Base-by-base conservation (phyloP, 345 rosid species). In the Eucalyptus curtisii region DNA sequence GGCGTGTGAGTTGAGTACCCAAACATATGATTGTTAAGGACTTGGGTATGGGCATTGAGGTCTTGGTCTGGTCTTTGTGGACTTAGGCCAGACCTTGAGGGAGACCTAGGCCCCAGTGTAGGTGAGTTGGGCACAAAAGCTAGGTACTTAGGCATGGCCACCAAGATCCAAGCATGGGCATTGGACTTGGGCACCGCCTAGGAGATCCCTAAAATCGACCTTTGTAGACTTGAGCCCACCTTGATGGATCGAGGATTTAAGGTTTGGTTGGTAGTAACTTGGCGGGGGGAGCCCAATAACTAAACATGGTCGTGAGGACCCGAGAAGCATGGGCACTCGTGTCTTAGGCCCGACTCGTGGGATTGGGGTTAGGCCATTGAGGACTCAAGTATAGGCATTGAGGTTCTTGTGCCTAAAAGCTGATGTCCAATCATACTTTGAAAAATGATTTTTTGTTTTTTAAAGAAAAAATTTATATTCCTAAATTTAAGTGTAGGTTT, bases 31-130 rank as follows among this genome's bases (percentile, higher is more conserved):
- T 7, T 27, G 1, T n/a, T 14, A 27, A 57, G 13, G 64, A 57
- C 16, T 27, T 1, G 1, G 0, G 33, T 31, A 27, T 59, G 68
- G 33, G 2, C 16, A 27, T 27, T 12, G 2, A 27, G 68, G 68
- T 59, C 68, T 27, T 13, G 33, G 68, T 59, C 1, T 30, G 2
- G 27, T 27, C 16, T 59, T 27, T 13, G 33, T 59, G 66, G 31
- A 59, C 66, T 59, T 30, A 27, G 13, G n/a, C 64, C 2, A 5
- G 0, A 57, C 64, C 64, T 57, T 57, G n/a, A 57, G 10, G n/a
- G 57, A 52, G 64, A 25, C 64, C 0, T 57, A 3, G 15, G 66
- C 66, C 13, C 13, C 0, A 3, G 31, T 0, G 2, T 11, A 59
- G 66, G 31, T 25, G 66, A 59, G 15, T 59, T 12, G 8, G 31